Evolutionary conservation across 768 basidiomycete species (phyloP).

Genomic region (Boletus subcaerulescens): DNA sequence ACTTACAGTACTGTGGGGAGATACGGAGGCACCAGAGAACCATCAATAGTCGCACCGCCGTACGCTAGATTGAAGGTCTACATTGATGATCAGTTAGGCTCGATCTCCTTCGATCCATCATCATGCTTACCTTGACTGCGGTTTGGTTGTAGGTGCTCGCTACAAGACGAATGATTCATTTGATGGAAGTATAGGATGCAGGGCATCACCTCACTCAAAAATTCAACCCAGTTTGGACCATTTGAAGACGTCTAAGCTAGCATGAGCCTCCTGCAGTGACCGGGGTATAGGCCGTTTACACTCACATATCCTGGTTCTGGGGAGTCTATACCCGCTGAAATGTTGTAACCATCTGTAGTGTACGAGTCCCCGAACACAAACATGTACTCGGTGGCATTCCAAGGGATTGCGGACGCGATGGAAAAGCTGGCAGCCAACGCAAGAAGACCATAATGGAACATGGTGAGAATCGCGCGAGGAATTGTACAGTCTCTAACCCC

Average conservation of each 20-base stretch:
- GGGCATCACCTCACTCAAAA: constrained; percentile 39
- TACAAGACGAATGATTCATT: constrained; percentile 18
- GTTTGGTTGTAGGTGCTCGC: constrained; percentile 56
- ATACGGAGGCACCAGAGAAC: constrained; percentile 53
- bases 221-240: constrained; percentile 62
- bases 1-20: constrained; percentile 49
- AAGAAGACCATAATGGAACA: constrained; percentile 11
- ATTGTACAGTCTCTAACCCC: neutral
- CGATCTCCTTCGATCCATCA: neutral
- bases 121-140: constrained; percentile 39
- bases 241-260: constrained; percentile 50
- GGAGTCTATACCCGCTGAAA: constrained; percentile 53
- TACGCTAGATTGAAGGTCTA: constrained; percentile 67
- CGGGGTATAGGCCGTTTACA: neutral
- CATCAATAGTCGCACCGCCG: constrained; percentile 65
- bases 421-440: neutral
- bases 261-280: constrained; percentile 5
- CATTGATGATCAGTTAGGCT: neutral
- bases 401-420: constrained; percentile 33
- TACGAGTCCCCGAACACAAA: constrained; percentile 67
- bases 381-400: constrained; percentile 52
- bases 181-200: neutral
- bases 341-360: constrained; percentile 56
- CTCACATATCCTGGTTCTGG: constrained; percentile 50
- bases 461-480: neutral